Evolutionary conservation across 176 grass and related monocot species (phyloP), one percentile per base, ranked within the genome.

Genomic region (Tillandsia fasciculata): DNA sequence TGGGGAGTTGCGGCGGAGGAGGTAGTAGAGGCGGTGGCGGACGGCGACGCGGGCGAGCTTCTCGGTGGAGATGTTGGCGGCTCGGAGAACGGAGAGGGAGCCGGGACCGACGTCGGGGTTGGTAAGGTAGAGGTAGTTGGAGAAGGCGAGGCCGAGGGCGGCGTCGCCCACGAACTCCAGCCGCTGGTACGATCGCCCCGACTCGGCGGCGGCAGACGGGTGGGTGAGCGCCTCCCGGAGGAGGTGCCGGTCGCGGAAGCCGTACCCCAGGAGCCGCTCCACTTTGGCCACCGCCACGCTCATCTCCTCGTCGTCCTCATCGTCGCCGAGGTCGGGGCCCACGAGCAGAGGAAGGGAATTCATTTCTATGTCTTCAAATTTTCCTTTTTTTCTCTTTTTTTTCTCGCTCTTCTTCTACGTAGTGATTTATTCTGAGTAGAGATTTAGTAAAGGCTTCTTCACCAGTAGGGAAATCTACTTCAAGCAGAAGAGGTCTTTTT

Each of bases 161-260:
- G 88, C 81, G 50, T 96, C 92, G 26, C 88, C 88, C 20, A 96
- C 53, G 78, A 89, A 91, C 83, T 91, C 92, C 18, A 96, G 88
- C 52, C 92, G 75, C 73, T 91, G 65, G 85, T 96, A 91, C 0
- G 81, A 87, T 7, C 2, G 7, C 29, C 29, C 29, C 2, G 29
- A 33, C 2, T 33, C 29, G 5, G 68, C 26, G 24, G 1, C 2
- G 7, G 22, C 22, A 56, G 92, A 96, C 48, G 79, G 71, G 81
- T 96, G 92, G 5, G 88, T 96, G 17, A 96, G 82, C 4, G 92
- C 88, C 65, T 88, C 81, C 59, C 82, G 72, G 2, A 96, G 85
- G n/a, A 91, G 83, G 7, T 14, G 10, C 51, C 68, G 78, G 51
- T 91, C 51, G 59, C 10, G 24, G 85, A 91, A 96, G 20, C 14